phyloP scores from a whole-genome alignment of 1,139 yeast species.

The Groenewaldozyma auringiensis region DNA sequence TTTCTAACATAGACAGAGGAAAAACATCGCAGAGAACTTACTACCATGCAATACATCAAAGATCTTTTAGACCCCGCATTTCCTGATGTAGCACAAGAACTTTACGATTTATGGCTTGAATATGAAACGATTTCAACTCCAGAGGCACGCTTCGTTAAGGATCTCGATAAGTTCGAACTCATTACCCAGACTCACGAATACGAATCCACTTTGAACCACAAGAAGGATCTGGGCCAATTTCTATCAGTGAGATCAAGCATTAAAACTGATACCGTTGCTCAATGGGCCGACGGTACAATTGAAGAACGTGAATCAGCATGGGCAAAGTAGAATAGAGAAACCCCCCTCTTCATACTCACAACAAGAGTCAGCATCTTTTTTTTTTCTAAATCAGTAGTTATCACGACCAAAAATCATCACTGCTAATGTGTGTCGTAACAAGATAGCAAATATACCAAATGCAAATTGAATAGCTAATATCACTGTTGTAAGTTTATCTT shows the following conservation, averaged over 20 bases:
- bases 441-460: slow-evolving; percentile 59
- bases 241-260: slow-evolving; percentile 55
- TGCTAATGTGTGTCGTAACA: slow-evolving; percentile 76
- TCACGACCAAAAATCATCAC: slow-evolving; percentile 85
- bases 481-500: slow-evolving; percentile 58
- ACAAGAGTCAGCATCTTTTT: too few species aligned
- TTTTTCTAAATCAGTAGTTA: slow-evolving; percentile 38
- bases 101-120: slow-evolving; percentile 75
- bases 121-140: slow-evolving; percentile 75
- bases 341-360: too few species aligned
- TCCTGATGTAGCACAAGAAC: slow-evolving; percentile 52
- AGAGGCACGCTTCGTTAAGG: slow-evolving; percentile 89
- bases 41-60: slow-evolving; percentile 61
- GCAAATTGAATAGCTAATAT: slow-evolving; percentile 56
- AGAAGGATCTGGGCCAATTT: slow-evolving; percentile 59
- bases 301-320: slow-evolving; percentile 46
- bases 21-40: slow-evolving; percentile 76
- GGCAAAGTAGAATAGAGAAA: slow-evolving; percentile 17
- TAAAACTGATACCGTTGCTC: slow-evolving; percentile 63
- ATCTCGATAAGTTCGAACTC: slow-evolving; percentile 90
- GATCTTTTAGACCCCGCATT: slow-evolving; percentile 59
- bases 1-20: slow-evolving; percentile 30
- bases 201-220: slow-evolving; percentile 52
- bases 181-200: slow-evolving; percentile 86
- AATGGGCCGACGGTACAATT: slow-evolving; percentile 62